Evolutionary conservation across 345 rosid genomes (phyloP), one percentile per base, ranked within the genome.

Genomic region (Gossypium raimondii): DNA sequence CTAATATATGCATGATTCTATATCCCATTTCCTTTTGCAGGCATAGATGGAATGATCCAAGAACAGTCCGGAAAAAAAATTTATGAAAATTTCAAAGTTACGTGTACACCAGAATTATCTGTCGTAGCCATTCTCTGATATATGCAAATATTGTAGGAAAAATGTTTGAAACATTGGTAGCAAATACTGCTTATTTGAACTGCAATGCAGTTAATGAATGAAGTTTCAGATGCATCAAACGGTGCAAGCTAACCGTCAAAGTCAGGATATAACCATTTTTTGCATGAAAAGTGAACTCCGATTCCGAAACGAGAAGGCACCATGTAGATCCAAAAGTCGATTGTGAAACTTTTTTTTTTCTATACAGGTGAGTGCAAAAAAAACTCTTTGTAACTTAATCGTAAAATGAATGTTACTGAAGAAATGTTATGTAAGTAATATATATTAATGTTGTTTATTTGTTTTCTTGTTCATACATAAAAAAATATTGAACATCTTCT

Each of bases 341-440:
- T 16, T 7, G 9, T 52, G 16, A 50, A 13, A 50, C 16, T 50
- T 50, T 13, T 50, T 48, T 69, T 80, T 83, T 69, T 75, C 78
- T 52, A 52, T 52, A 47, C 55, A 12, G 55, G 55, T 51, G 55
- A 12, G 55, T 47, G 4, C 16, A 34, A 34, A 34, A 34, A 4
- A 51, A 50, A 3, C 55, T 14, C 55, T 51, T 14, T 14, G 14
- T 11, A 51, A 51, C 55, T 47, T 11, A 1, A n/a, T 55, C 22
- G 22, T 6, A 53, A 53, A 53, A 53, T n/a, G 22, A 53, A 17
- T 7, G 22, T n/a, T 55, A 18, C 9, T 13, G 6, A 51, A n/a
- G 59, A 55, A 55, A 55, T 55, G 16, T 3, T 13, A 55, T 9
- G 55, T n/a, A 55, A 55, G 59, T 18, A 55, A 18, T 55, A 50